Conservation (phyloP, 768 basidiomycete genomes). For the Trametes maxima region DNA sequence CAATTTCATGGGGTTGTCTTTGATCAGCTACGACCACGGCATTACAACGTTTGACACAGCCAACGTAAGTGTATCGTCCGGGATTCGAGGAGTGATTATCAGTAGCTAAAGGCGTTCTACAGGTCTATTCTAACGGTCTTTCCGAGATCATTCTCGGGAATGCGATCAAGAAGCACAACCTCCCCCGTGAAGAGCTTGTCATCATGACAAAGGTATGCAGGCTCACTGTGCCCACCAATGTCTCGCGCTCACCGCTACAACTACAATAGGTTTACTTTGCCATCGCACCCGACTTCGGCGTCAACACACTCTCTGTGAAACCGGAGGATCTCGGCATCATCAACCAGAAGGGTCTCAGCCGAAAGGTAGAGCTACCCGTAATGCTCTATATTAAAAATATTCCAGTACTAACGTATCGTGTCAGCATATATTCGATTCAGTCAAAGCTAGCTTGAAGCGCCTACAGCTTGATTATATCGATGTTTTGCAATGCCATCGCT, state of each 20-base stretch:
- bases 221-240: not conserved
- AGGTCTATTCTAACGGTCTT: conserved; percentile 43
- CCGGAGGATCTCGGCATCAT: conserved; percentile 35
- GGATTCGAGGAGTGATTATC: not conserved
- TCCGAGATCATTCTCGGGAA: conserved; percentile 50
- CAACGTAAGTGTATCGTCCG: conserved; percentile 24
- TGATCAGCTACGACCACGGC: conserved; percentile 41
- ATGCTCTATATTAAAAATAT: not conserved
- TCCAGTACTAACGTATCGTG: not conserved
- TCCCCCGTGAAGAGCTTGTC: conserved; percentile 52
- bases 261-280: conserved; percentile 19
- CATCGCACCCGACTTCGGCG: conserved; percentile 13
- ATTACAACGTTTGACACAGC: conserved; percentile 46
- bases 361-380: conserved; percentile 33
- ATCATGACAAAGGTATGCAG: conserved; percentile 49
- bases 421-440: conserved; percentile 73
- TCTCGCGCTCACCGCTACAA: not conserved
- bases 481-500: conserved; percentile 57
- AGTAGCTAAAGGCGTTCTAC: not conserved
- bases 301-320: not conserved
- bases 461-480: conserved; percentile 80
- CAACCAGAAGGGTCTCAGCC: conserved; percentile 40
- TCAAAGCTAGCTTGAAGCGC: conserved; percentile 62
- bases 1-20: not conserved
- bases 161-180: conserved; percentile 46